A percentile compares a stretch with the other conserved stretches of the same genome.
Conservation (phyloP, 2,329 filamentous ascomycete species). For the Ceratocystis cubensis region DNA sequence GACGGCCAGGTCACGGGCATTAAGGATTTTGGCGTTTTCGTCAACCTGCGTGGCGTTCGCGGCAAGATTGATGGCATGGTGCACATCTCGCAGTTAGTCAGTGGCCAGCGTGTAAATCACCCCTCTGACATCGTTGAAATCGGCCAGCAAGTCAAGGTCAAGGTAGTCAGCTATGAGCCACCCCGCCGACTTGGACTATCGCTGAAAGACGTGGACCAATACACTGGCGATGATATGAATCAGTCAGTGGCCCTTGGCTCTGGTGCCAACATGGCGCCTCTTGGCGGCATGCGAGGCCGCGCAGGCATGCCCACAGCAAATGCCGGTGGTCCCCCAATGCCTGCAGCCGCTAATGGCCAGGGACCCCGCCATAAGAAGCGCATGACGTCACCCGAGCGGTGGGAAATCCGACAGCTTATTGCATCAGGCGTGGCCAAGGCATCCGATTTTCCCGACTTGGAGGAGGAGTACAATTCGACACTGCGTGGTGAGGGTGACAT, state of each 20-base stretch:
- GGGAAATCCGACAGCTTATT: constrained; percentile 95
- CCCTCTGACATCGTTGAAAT: constrained; percentile 74
- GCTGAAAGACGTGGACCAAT: constrained; percentile 95
- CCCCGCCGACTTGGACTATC: constrained; percentile 65
- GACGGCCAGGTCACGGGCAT: constrained; percentile 80
- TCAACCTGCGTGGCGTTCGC: constrained; percentile 74
- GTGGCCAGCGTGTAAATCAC: constrained; percentile 78
- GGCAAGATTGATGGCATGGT: constrained; percentile 89
- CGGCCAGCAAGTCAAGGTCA: constrained; percentile 81
- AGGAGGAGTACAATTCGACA: constrained; percentile 85
- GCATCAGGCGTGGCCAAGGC: constrained; percentile 88
- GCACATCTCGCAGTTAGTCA: constrained; percentile 78
- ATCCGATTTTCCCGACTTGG: constrained; percentile 84
- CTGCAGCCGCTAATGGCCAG: constrained; percentile 19
- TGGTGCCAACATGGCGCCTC: constrained; percentile 75
- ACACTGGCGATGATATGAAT: constrained; percentile 68
- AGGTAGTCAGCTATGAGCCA: constrained; percentile 76
- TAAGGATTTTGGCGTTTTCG: constrained; percentile 92
- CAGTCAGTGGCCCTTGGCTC: constrained; percentile 69
- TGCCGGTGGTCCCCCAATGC: constrained; percentile 26
- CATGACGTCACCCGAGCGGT: constrained; percentile 90
- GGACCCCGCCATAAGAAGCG: constrained; percentile 64
- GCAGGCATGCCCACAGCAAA: constrained; percentile 26
- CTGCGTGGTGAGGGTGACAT: constrained; percentile 75
- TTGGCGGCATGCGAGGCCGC: constrained; percentile 50